These are phyloP conservation scores for Diaporthe nobilis DNA, from an alignment of 2,329 filamentous ascomycete genomes.

Conservation along the genomic window DNA sequence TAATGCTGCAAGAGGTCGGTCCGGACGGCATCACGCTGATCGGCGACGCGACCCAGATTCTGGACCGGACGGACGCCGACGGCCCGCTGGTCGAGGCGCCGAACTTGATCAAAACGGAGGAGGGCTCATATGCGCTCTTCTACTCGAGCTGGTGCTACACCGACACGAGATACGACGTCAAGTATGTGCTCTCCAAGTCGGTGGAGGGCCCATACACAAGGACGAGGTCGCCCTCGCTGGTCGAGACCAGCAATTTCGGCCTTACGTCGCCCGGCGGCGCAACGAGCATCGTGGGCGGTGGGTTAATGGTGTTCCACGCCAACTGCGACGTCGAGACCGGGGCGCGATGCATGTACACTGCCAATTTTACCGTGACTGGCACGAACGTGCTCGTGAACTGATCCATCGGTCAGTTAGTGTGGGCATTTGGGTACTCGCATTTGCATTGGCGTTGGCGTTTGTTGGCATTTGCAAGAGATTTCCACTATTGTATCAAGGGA, in stretches of 20 bases:
- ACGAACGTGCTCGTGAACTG: conserved; percentile 34
- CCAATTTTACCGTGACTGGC: conserved; percentile 39
- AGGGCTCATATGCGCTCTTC: conserved; percentile 71
- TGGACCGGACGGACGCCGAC: conserved; percentile 60
- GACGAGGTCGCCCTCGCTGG: conserved; percentile 17
- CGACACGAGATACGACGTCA: conserved; percentile 68
- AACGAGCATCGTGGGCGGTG: conserved; percentile 37
- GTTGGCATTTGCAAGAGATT: conserved; percentile 33
- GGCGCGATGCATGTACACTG: conserved; percentile 40
- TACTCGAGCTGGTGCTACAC: conserved; percentile 74
- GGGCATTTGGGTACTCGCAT: conserved; percentile 14
- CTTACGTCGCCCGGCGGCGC: conserved; percentile 41
- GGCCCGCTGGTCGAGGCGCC: conserved; percentile 75
- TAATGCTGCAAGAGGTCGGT: conserved; percentile 68
- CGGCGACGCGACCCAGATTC: conserved; percentile 63
- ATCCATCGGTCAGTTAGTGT: background rate
- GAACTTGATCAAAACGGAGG: conserved; percentile 59
- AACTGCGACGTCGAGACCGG: conserved; percentile 36
- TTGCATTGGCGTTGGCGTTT: conserved; percentile 24
- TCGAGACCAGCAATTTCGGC: conserved; percentile 37
- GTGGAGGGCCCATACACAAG: conserved; percentile 39
- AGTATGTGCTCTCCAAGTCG: conserved; percentile 64
- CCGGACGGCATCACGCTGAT: conserved; percentile 66
- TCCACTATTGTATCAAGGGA: conserved; percentile 17
- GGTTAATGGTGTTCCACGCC: conserved; percentile 40